A percentile compares a stretch with the other conserved stretches of the same genome.
Evolutionary conservation across 2,329 filamentous ascomycete species (phyloP).

Genomic region (Lasiodiplodia theobromae): DNA sequence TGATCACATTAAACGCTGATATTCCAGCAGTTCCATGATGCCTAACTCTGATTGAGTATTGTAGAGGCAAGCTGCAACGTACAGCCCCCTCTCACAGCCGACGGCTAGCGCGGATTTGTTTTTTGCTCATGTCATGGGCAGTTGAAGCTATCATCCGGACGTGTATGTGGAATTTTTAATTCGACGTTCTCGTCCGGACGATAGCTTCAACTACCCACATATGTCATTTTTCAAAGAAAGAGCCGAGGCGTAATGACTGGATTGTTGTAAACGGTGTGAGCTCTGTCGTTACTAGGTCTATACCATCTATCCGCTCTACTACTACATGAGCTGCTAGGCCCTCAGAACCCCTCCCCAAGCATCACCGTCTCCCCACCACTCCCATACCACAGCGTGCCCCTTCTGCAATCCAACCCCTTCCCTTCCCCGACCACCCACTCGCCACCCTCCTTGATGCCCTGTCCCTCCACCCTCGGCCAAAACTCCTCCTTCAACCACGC

Average conservation of each 20-base stretch:
- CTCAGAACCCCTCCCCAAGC: conserved; percentile 58
- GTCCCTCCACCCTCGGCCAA: conserved; percentile 64
- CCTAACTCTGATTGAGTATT: too few relatives aligned
- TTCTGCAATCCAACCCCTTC: conserved; percentile 76
- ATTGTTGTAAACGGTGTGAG: not conserved
- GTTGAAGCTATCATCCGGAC: too few relatives aligned
- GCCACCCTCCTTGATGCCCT: conserved; percentile 57
- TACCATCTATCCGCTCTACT: not conserved
- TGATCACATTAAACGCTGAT: too few relatives aligned
- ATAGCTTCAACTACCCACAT: too few relatives aligned
- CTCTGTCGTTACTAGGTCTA: not conserved
- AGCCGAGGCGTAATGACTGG: not conserved
- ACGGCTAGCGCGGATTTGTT: too few relatives aligned
- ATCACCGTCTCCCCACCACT: conserved; percentile 74
- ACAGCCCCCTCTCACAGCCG: too few relatives aligned
- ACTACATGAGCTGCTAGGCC: not conserved
- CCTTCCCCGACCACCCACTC: conserved; percentile 92
- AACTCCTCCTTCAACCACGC: conserved; percentile 72
- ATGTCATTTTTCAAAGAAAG: not conserved
- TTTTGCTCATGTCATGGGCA: too few relatives aligned
- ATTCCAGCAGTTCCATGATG: too few relatives aligned
- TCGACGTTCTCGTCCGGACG: too few relatives aligned
- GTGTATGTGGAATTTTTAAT: too few relatives aligned
- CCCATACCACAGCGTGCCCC: conserved; percentile 84
- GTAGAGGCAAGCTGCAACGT: too few relatives aligned